Evolutionary conservation across 139 green algal species (phyloP), one percentile per base, ranked within the genome.

Genomic region (Tetradesmus lagerheimii): DNA sequence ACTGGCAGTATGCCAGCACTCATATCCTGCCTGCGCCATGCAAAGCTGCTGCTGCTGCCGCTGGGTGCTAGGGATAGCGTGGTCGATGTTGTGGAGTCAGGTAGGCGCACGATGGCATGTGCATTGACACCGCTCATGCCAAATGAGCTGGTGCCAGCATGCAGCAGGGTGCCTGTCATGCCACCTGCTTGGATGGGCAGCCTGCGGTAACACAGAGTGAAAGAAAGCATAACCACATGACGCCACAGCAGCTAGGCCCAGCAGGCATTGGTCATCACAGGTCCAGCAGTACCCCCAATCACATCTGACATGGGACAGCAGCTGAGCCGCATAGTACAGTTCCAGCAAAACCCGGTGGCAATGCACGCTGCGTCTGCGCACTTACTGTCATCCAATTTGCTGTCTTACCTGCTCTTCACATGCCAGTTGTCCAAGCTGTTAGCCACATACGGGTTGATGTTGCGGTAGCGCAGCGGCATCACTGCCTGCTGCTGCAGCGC

Each of bases 51-150:
- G 80, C 89, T 81, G 47, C 20, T 83, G 50, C 39, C 43, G 62
- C 86, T 71, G 12, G 29, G 2, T 62, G 83, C 64, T 81, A 71
- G 80, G 57, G 41, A 71, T 89, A 1, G 81, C 71, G 75, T 79
- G 67, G 86, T 5, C 14, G 25, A 0, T n/a, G 41, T 34, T 27
- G 35, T 38, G 38, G n/a, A 64, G 37, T 71, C 82, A 37, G 27
- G 34, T 25, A 76, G n/a, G 62, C 27, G 53, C 43, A 98, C 37
- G 66, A 98, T 93, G 29, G 93, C 94, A 45, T 98, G 95, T 0
- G 96, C 96, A 86, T 98, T 98, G n/a, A 97, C 95, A 34, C 96
- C 96, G 50, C 91, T 95, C 96, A 98, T 98, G 66, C 96, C 96
- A 83, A 98, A 98, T 5, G 93, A 96, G 94, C 95, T 97, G 11